A percentile compares a stretch with the other conserved stretches of the same genome.
phyloP scores from a whole-genome alignment of 116 monocot species.

The Dioscorea cayenensis region DNA sequence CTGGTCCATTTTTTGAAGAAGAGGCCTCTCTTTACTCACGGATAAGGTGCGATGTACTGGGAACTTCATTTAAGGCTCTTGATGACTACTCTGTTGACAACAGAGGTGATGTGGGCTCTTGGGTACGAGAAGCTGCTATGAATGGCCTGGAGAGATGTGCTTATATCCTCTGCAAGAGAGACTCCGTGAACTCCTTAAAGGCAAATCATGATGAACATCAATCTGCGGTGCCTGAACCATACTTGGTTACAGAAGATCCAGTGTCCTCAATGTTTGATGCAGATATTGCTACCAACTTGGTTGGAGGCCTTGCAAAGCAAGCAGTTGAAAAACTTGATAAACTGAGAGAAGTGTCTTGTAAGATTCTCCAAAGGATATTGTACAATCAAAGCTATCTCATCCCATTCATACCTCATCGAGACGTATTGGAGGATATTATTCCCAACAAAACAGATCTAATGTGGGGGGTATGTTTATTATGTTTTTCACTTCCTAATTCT shows the following conservation, averaged over 20 bases:
- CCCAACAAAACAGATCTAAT: slow-evolving; percentile 49
- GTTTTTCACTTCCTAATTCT: background rate
- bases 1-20: slow-evolving; percentile 25
- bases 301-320: slow-evolving; percentile 82
- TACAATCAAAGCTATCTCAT: slow-evolving; percentile 34
- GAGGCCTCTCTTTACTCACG: slow-evolving; percentile 33
- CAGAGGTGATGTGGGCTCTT: slow-evolving; percentile 98
- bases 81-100: slow-evolving; percentile 96
- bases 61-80: slow-evolving; percentile 65
- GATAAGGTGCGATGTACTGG: slow-evolving; percentile 71
- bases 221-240: slow-evolving; percentile 1
- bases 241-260: slow-evolving; percentile 9
- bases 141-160: slow-evolving; percentile 73
- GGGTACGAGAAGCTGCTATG: slow-evolving; percentile 96
- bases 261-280: slow-evolving; percentile 42
- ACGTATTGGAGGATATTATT: slow-evolving; percentile 56
- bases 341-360: slow-evolving; percentile 73
- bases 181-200: slow-evolving; percentile 13
- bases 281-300: slow-evolving; percentile 42
- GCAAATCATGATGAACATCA: background rate
- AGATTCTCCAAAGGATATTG: slow-evolving; percentile 72
- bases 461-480: slow-evolving; percentile 62
- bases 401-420: slow-evolving; percentile 49
- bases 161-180: slow-evolving; percentile 65
- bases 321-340: slow-evolving; percentile 91